Base-by-base conservation (phyloP, 2,329 filamentous ascomycete species). In the Alternaria sp. region DNA sequence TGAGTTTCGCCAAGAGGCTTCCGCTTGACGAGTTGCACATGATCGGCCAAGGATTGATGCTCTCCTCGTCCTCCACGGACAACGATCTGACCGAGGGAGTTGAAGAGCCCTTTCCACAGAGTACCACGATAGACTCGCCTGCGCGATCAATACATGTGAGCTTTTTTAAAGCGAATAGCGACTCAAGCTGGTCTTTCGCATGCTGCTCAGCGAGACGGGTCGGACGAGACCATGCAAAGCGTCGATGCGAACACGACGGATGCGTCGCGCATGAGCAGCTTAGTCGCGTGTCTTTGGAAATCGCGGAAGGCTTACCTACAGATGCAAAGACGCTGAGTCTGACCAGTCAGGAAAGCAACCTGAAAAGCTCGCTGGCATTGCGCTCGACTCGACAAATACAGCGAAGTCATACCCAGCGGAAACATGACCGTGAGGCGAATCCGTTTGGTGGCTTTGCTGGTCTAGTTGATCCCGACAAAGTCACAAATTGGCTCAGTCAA, bases 21-120 rank as follows among this genome's bases (percentile, higher is more conserved):
- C 45, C 58, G 23, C 29, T 63, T 10, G 50, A 58, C 21, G 41
- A 52, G 8, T 33, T 49, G 21, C 34, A 21, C 6, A 36, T 13
- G 39, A 52, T 59, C 21, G 41, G 33, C n/a, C 41, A 17, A 50
- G 42, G 29, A 7, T 48, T 24, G n/a, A 5, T 7, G 29, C 11
- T 33, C 11, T 40, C 48, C 9, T 14, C 26, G 10, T n/a, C 14
- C 8, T 26, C n/a, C 6, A 9, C 11, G 1, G 24, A 8, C 5
- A n/a, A 23, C 4, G 17, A 29, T 29, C 5, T 26, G 11, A n/a
- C 4, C 5, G 44, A 23, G 44, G 17, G 21, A 33, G 44, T 11
- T 3, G 28, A 31, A 10, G 2, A 8, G 28, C 28, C 14, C 10
- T 8, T 17, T 26, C n/a, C 44, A 21, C 24, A 13, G 31, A 11